These are phyloP conservation scores for Hymenoscyphus scutula DNA, from an alignment of 2,329 filamentous ascomycete species.

Conservation along the genomic window DNA sequence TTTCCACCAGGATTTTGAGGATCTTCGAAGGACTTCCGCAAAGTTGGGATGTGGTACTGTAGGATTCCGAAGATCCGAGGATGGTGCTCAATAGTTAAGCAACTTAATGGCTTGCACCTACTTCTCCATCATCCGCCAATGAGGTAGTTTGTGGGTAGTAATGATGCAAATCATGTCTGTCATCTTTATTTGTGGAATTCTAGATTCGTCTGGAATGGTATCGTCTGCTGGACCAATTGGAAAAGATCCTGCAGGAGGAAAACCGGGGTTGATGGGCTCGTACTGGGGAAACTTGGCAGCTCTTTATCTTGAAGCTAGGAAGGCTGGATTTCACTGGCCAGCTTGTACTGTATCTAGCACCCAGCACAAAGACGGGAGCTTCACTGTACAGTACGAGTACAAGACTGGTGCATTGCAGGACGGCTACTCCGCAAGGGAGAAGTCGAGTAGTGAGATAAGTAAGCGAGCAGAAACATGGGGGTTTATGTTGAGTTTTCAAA, in stretches of 20 bases:
- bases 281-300: conserved; percentile 4
- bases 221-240: conserved; percentile 2
- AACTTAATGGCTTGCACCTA: not conserved
- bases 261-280: not conserved
- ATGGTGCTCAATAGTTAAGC: not conserved
- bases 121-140: not conserved
- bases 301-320: not conserved
- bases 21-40: not conserved
- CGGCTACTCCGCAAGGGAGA: not conserved
- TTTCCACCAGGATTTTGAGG: not conserved
- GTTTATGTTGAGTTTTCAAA: not conserved
- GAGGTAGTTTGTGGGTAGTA: not conserved
- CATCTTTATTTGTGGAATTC: conserved; percentile 2
- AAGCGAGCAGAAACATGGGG: not conserved
- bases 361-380: not conserved
- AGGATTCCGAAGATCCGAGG: not conserved
- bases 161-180: conserved; percentile 2
- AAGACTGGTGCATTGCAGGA: not conserved
- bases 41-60: not conserved
- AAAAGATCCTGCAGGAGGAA: not conserved
- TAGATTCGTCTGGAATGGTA: not conserved
- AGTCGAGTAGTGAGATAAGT: not conserved
- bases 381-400: not conserved
- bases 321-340: not conserved
- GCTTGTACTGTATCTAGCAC: not conserved